phyloP scores from a whole-genome alignment of 2,329 filamentous ascomycete species.

The Sclerotinia borealis region DNA sequence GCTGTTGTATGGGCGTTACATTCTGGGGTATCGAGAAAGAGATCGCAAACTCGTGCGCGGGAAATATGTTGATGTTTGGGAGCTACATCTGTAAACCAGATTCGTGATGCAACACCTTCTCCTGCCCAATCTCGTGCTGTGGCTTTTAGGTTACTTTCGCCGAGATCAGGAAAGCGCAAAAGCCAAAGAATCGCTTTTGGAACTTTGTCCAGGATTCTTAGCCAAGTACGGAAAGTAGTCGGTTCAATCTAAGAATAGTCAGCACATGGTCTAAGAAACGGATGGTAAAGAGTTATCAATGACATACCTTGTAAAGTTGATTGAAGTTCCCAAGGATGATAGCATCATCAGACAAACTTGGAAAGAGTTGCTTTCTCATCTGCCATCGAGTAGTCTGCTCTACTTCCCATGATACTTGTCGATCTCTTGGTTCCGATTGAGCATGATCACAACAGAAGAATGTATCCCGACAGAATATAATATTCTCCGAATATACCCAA shows the following conservation, averaged over 20 bases:
- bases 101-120: conserved; percentile 73
- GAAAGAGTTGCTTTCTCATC: conserved; percentile 92
- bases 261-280: neutral
- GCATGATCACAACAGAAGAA: conserved; percentile 96
- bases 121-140: conserved; percentile 83
- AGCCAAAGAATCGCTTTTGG: conserved; percentile 93
- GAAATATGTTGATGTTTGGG: conserved; percentile 93
- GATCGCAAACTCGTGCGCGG: conserved; percentile 82
- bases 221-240: conserved; percentile 90
- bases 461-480: conserved; percentile 88
- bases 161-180: conserved; percentile 90
- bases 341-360: conserved; percentile 69
- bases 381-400: conserved; percentile 79
- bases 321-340: conserved; percentile 98
- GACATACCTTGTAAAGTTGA: conserved; percentile 86
- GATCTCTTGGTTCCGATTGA: conserved; percentile 78
- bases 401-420: conserved; percentile 68
- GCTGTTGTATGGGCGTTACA: conserved; percentile 98
- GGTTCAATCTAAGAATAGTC: conserved; percentile 71
- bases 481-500: conserved; percentile 96
- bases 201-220: conserved; percentile 78
- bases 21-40: conserved; percentile 95
- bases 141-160: conserved; percentile 75
- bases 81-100: conserved; percentile 94
- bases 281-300: neutral